A percentile compares a stretch with the other conserved stretches of the same genome.
phyloP scores from a whole-genome alignment of 2,329 filamentous ascomycete species.

The Neurospora sp. region DNA sequence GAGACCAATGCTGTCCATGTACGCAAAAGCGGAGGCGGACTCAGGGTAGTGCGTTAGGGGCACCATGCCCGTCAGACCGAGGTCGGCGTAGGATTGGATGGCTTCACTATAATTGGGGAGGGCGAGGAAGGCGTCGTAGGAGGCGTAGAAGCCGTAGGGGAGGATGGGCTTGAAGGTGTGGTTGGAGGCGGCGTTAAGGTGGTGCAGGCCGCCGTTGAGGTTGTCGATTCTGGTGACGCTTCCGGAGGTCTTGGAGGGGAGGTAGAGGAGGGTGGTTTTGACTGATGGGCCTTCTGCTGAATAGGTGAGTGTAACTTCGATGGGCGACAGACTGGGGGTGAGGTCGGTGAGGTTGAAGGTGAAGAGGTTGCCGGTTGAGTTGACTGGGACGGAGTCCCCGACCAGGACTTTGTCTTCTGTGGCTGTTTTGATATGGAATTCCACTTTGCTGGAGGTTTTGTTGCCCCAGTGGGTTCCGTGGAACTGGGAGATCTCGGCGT shows the following conservation, averaged over 20 bases:
- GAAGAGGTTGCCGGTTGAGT: constrained; percentile 26
- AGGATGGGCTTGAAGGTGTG: constrained; percentile 30
- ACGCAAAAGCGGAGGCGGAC: constrained; percentile 26
- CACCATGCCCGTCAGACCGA: constrained; percentile 36
- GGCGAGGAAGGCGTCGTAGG: constrained; percentile 33
- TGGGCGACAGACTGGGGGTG: constrained; percentile 26
- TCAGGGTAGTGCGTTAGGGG: constrained; percentile 31
- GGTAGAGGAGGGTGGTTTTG: constrained; percentile 27
- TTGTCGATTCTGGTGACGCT: constrained; percentile 38
- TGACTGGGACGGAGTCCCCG: constrained; percentile 24
- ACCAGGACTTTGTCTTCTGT: constrained; percentile 24
- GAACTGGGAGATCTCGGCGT: constrained; percentile 31
- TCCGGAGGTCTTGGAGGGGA: constrained; percentile 32
- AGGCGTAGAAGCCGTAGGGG: constrained; percentile 35
- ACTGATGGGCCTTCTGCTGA: not conserved
- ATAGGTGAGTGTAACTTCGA: constrained; percentile 27
- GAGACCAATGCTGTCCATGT: constrained; percentile 30
- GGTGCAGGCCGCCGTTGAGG: constrained; percentile 30
- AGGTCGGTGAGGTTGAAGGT: constrained; percentile 28
- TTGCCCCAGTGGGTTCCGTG: constrained; percentile 28
- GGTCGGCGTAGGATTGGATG: constrained; percentile 25
- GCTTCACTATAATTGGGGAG: constrained; percentile 26
- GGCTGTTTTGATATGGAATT: constrained; percentile 28
- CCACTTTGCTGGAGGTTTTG: constrained; percentile 18
- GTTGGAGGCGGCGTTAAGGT: constrained; percentile 27